Conservation (phyloP, 257 asterid species). For the Jacaranda copaia region DNA sequence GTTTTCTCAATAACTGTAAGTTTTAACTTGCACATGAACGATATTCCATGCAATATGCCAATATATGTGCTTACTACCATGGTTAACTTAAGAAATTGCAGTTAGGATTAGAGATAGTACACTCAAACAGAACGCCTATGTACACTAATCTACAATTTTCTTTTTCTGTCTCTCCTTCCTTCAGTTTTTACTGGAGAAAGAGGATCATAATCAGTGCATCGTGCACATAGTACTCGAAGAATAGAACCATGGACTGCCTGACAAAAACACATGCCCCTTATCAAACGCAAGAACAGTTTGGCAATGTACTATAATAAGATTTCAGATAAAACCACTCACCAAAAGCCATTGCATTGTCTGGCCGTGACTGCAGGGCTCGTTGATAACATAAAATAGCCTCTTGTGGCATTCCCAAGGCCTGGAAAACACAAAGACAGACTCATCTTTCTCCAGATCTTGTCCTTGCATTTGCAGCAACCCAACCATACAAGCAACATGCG, state of each 20-base stretch:
- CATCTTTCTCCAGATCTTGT: slow-evolving; percentile 58
- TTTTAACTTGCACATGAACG: neutral
- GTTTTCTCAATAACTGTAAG: neutral
- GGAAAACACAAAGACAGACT: slow-evolving; percentile 67
- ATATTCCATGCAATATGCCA: neutral
- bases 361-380: slow-evolving; percentile 88
- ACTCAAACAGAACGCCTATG: neutral
- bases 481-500: slow-evolving; percentile 54
- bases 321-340: slow-evolving; percentile 58
- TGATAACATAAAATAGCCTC: slow-evolving; percentile 94
- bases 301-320: slow-evolving; percentile 17
- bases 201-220: neutral
- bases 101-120: neutral
- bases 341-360: slow-evolving; percentile 93
- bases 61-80: neutral
- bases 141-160: neutral
- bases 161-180: neutral
- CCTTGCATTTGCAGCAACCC: slow-evolving; percentile 60
- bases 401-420: slow-evolving; percentile 97
- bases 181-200: too few relatives aligned
- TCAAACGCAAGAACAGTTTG: slow-evolving; percentile 5
- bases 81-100: neutral
- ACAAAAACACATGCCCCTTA: neutral
- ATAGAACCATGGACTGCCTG: neutral
- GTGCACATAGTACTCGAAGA: neutral